Base-by-base conservation (phyloP, 129 eudicot species). In the Ambrosia artemisiifolia region DNA sequence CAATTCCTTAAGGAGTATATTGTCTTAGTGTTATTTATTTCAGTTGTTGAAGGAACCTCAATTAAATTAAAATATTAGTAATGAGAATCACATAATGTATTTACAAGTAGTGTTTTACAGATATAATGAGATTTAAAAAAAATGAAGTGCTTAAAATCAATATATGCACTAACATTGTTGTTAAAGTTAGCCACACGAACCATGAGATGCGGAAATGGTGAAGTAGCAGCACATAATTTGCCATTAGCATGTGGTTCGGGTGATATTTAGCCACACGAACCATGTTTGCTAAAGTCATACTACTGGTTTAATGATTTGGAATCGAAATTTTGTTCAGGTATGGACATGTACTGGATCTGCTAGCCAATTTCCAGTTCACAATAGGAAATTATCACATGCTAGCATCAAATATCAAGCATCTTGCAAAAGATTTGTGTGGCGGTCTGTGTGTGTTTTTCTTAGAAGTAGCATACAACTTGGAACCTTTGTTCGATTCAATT, bases 201-300 rank as follows among this genome's bases (percentile, higher is more conserved):
- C 51, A 84, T 87, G 51, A 96, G 98, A 1, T 49, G 28, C 16
- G 88, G 90, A 20, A 71, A 61, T 16, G 98, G 98, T 51, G 98
- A 93, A 89, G 98, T 96, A 67, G 76, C 96, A 14, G 83, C 98
- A 3, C 84, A 89, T 20, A 93, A 93, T 79, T 81, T 93, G 69
- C 96, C 96, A 59, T 75, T 93, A 77, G 90, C 98, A 9, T 96
- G 95, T 66, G 96, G 96, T 19, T 85, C 98, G 2, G 98, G 98
- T 49, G 96, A 93, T 84, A 51, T n/a, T n/a, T 67, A 17, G 85
- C 98, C 78, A 93, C 89, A 90, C 86, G 92, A 33, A 81, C 85
- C 4, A 92, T 89, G 69, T 93, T 93, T 67, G 92, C 89, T 40
- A 76, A 93, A 67, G 96, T 93, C 43, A 93, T 93, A 43, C 87